Base-by-base conservation (phyloP, 2,329 filamentous ascomycete genomes). In the Rutstroemia sp. region DNA sequence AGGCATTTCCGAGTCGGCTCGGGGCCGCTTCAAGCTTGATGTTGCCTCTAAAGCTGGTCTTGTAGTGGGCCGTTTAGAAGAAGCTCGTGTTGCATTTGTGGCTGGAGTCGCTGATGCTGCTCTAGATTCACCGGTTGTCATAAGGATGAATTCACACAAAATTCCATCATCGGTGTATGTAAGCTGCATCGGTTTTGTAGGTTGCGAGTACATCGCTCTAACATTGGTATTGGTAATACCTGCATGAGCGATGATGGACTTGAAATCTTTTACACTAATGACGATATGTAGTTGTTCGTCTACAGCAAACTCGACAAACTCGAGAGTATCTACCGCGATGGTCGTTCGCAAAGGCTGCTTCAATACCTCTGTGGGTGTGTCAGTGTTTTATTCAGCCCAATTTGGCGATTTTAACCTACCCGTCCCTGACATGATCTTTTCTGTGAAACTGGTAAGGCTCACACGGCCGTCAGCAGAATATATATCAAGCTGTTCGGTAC, bases 281-380 rank as follows among this genome's bases (percentile, higher is more conserved):
- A 89, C 81, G 64, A 91, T 88, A 67, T 91, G 88, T 56, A 91
- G 78, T 51, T 86, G 84, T 58, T 89, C 83, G 67, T 90, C 84
- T 30, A 89, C 83, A 21, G 81, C 76, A 59, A 92, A 88, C 51
- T 86, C 80, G 57, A 88, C 84, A 65, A 92, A 92, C 63, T 92
- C 88, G 56, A 87, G 81, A 30, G 82, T 83, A 67, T 90, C 87
- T 14, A 92, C 79, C 1, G 87, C 82, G 59, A 92, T 88, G 30
- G 87, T 88, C 9, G 88, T 92, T 63, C 89, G 87, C 1, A 92
- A 76, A 5, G 88, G 88, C 67, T 92, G 89, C 68, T 89, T 91
- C 46, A 92, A 72, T 16, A 90, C 83, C 64, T 88, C 87, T 87
- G 38, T n/a, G 34, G 19, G 23, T n/a, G 3, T 34, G 8, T 34